Percentiles rank a stretch among this genome's conserved stretches.
phyloP scores from a whole-genome alignment of 2,329 filamentous ascomycete species.

The Zasmidium citrigriseum region DNA sequence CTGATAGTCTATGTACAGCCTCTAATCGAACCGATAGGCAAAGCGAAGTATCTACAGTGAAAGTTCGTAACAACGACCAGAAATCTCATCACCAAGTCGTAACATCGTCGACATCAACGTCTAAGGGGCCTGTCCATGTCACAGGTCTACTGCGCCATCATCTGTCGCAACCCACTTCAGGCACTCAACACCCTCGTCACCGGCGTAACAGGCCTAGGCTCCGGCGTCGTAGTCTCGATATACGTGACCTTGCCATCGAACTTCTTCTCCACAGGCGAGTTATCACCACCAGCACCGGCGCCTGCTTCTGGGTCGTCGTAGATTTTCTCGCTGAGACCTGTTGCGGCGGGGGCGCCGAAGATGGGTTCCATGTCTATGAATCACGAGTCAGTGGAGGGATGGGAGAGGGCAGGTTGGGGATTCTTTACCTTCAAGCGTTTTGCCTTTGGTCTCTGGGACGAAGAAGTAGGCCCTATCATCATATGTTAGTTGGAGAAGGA shows the following conservation, averaged over 20 bases:
- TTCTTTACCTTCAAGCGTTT: conserved; percentile 9
- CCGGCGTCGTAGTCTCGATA: conserved; percentile 13
- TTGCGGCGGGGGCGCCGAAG: conserved; percentile 15
- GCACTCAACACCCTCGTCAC: conserved; percentile 16
- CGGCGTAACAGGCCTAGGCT: conserved; percentile 7
- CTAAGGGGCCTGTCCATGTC: no score
- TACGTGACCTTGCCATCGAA: conserved; percentile 14
- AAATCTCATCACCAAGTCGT: no score
- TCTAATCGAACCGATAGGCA: no score
- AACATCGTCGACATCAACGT: no score
- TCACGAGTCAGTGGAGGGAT: background rate
- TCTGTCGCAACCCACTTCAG: background rate
- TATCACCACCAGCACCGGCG: background rate
- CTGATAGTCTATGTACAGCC: no score
- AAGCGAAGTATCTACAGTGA: no score
- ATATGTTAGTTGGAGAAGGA: background rate
- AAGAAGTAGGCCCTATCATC: conserved; percentile 57
- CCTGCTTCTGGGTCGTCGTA: conserved; percentile 11
- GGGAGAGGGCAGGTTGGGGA: background rate
- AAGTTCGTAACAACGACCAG: no score
- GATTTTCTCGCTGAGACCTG: conserved; percentile 9
- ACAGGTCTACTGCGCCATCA: no score
- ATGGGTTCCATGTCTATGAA: conserved; percentile 18
- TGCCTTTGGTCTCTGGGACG: conserved; percentile 70
- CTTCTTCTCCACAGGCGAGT: conserved; percentile 12